These are phyloP conservation scores for Schizophyllum amplum DNA, from an alignment of 1,284 basidiomycete genomes.

Conservation along the genomic window DNA sequence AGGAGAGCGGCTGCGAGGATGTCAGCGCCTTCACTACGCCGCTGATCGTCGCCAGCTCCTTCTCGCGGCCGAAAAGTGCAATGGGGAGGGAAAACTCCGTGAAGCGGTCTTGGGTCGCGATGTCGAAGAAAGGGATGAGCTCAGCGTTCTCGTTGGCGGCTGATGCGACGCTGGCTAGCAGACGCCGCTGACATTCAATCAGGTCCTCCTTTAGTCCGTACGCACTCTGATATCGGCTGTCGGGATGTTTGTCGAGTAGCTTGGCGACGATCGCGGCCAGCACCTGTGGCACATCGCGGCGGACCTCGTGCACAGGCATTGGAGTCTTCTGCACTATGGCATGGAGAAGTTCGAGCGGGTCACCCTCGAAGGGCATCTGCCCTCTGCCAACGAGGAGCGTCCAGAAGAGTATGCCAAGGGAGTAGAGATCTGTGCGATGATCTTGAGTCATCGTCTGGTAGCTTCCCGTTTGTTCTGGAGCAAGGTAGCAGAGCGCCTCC, in stretches of 20 bases:
- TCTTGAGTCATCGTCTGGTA: conserved; percentile 62
- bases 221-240: conserved; percentile 60
- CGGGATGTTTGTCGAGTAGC: conserved; percentile 56
- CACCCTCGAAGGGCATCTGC: conserved; percentile 65
- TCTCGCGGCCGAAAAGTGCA: conserved; percentile 62
- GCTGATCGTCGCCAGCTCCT: conserved; percentile 56
- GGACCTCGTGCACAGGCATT: conserved; percentile 67
- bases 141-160: conserved; percentile 38
- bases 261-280: conserved; percentile 64
- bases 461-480: conserved; percentile 66
- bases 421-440: conserved; percentile 63
- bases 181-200: conserved; percentile 53
- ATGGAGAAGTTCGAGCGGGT: conserved; percentile 55
- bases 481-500: conserved; percentile 64
- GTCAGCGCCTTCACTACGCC: conserved; percentile 42
- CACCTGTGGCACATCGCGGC: conserved; percentile 62
- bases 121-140: conserved; percentile 62
- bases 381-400: conserved; percentile 59
- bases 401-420: conserved; percentile 64
- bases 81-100: conserved; percentile 63
- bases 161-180: conserved; percentile 49
- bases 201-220: conserved; percentile 59
- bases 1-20: conserved; percentile 16
- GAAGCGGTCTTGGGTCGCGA: conserved; percentile 53
- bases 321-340: conserved; percentile 62